These are phyloP conservation scores for Naganishia sp. DNA, from an alignment of 1,284 basidiomycete genomes.

Conservation along the genomic window DNA sequence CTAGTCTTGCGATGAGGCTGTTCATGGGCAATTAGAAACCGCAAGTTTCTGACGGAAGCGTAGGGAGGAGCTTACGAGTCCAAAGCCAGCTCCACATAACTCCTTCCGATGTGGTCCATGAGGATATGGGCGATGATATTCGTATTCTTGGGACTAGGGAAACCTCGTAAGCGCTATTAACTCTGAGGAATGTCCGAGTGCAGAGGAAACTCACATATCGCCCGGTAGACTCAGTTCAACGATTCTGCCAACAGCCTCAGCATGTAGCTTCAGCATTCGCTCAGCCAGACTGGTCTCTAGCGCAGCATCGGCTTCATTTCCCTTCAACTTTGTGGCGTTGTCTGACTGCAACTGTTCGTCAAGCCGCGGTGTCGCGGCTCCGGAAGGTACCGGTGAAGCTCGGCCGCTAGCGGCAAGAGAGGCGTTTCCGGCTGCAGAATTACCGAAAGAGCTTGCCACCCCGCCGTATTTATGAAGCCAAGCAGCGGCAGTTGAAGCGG, in stretches of 20 bases:
- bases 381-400: constrained; percentile 27
- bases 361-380: constrained; percentile 26
- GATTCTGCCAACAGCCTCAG: constrained; percentile 87
- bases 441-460: constrained; percentile 50
- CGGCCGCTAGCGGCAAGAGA: constrained; percentile 34
- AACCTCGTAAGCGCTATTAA: not conserved
- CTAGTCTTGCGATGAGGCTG: constrained; percentile 65
- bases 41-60: not conserved
- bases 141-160: constrained; percentile 78
- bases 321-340: constrained; percentile 61
- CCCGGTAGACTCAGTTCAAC: constrained; percentile 76
- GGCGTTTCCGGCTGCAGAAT: constrained; percentile 4
- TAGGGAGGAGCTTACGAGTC: constrained; percentile 70
- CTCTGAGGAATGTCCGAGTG: not conserved
- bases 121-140: constrained; percentile 82
- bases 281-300: constrained; percentile 76
- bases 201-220: constrained; percentile 69
- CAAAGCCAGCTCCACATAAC: constrained; percentile 86
- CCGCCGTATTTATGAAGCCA: constrained; percentile 44
- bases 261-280: constrained; percentile 92
- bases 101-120: constrained; percentile 81
- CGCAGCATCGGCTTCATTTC: constrained; percentile 76
- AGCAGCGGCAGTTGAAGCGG: constrained; percentile 63
- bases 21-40: constrained; percentile 17
- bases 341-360: not conserved